Evolutionary conservation across 1,284 basidiomycete species (phyloP), one percentile per base, ranked within the genome.

Genomic region (Microbotryum saponariae): DNA sequence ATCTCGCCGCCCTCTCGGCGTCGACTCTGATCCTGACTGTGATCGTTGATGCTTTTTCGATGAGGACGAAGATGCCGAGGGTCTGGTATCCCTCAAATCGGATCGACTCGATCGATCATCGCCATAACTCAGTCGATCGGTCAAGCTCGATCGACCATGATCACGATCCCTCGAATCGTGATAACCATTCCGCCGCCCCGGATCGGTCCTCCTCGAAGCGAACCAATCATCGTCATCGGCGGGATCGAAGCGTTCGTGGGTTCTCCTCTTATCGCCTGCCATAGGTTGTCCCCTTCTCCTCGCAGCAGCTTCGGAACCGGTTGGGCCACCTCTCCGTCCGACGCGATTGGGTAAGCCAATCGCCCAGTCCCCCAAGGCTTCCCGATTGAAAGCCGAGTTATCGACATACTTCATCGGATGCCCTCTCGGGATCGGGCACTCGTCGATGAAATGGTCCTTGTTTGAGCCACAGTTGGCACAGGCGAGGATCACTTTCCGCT

Each of bases 371-470:
- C 67, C 64, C 49, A 66, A 56, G 0, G 67, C 67, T 16, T 23
- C 44, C 33, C 62, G 62, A 50, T 66, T 66, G 64, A 68, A 68
- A 5, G 67, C 64, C 8, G 59, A 63, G 1, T 60, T 29, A 51
- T 68, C 67, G 58, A 54, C 62, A 29, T 63, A 60, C 18, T 55
- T 54, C 55, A 68, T 62, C 4, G 67, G 67, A 55, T 68, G 67
- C 6, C 64, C 63, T 14, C 67, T 60, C 3, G 67, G 67, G 23
- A 68, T 54, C 25, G 62, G 56, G 54, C 67, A 69, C 29, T 69
- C 67, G 52, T 69, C 67, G 52, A 67, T 62, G 44, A 69, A 69
- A 53, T 69, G 67, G 47, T 69, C 65, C 44, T 58, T 63, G 1
- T 56, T 64, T 16, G 59, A 58, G 23, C 65, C 67, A 51, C 62